A percentile compares a stretch with the other conserved stretches of the same genome.
These are phyloP conservation scores for Alternaria triticimaculans DNA, from an alignment of 2,329 filamentous ascomycete genomes.

Conservation along the genomic window DNA sequence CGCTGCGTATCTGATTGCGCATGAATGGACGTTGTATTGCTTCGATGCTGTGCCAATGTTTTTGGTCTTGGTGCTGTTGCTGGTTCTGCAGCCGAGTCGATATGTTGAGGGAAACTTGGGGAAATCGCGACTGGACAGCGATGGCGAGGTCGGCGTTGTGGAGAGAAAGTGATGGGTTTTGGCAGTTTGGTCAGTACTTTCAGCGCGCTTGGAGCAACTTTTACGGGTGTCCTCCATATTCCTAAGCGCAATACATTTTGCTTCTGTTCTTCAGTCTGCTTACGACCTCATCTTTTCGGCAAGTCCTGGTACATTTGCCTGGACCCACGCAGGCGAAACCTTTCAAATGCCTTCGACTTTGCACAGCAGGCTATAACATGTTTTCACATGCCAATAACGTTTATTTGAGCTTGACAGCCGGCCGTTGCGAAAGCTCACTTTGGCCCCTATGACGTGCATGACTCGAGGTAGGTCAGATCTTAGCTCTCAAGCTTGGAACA, in stretches of 20 bases:
- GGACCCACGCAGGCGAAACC: not conserved
- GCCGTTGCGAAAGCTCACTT: not conserved
- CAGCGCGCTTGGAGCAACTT: not conserved
- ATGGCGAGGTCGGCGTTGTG: not conserved
- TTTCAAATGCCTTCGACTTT: not conserved
- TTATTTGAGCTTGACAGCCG: not conserved
- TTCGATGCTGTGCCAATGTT: slow-evolving; percentile 58
- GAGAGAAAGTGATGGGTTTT: not conserved
- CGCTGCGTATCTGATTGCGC: slow-evolving; percentile 52
- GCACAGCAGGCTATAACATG: not conserved
- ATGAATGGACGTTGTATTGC: slow-evolving; percentile 56
- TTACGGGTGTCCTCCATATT: not conserved
- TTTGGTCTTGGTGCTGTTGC: slow-evolving; percentile 51
- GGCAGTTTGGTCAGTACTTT: not conserved
- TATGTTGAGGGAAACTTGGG: slow-evolving; percentile 15
- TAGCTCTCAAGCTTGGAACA: not conserved
- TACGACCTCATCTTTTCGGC: not conserved
- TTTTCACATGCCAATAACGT: not conserved
- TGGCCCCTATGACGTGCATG: slow-evolving; percentile 2
- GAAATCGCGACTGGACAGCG: not conserved
- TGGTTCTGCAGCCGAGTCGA: slow-evolving; percentile 30
- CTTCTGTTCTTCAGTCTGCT: not conserved
- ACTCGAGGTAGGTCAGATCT: not conserved
- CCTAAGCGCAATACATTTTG: not conserved
- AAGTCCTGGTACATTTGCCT: not conserved